phyloP scores from a whole-genome alignment of 202 grass and related monocot genomes.

The Saccharum hybrid region DNA sequence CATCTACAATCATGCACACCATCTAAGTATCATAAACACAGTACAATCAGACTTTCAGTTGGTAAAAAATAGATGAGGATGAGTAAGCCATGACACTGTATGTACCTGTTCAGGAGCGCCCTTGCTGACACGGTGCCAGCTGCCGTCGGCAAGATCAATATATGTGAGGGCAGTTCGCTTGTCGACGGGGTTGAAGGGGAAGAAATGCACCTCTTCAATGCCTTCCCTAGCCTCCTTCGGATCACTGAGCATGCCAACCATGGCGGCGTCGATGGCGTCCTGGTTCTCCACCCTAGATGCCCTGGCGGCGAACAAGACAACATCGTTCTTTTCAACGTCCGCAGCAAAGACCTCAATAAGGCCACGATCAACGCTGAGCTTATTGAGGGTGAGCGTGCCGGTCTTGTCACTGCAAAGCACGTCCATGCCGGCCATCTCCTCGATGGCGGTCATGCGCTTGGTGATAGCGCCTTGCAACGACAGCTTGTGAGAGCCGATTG shows the following conservation, averaged over 20 bases:
- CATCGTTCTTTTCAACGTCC: constrained; percentile 48
- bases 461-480: constrained; percentile 71
- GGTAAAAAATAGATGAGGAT: too few species aligned
- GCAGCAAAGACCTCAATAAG: constrained; percentile 56
- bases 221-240: constrained; percentile 67
- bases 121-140: too few species aligned
- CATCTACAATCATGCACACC: too few species aligned
- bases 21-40: too few species aligned
- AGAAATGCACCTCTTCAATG: constrained; percentile 65
- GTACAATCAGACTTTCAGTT: too few species aligned
- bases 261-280: constrained; percentile 69
- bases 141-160: too few species aligned
- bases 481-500: constrained; percentile 80
- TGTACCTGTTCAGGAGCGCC: too few species aligned
- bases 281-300: constrained; percentile 71
- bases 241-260: constrained; percentile 67
- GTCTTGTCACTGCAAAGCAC: constrained; percentile 77
- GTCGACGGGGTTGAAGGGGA: constrained; percentile 78
- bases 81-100: too few species aligned
- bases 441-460: constrained; percentile 73
- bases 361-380: constrained; percentile 53
- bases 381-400: constrained; percentile 71
- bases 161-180: too few species aligned
- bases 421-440: constrained; percentile 79
- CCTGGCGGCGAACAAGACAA: constrained; percentile 55